Percentiles rank a stretch among this genome's conserved stretches.
These are phyloP conservation scores for Ceratobasidium papillatum DNA, from an alignment of 1,284 basidiomycete genomes.

Conservation along the genomic window DNA sequence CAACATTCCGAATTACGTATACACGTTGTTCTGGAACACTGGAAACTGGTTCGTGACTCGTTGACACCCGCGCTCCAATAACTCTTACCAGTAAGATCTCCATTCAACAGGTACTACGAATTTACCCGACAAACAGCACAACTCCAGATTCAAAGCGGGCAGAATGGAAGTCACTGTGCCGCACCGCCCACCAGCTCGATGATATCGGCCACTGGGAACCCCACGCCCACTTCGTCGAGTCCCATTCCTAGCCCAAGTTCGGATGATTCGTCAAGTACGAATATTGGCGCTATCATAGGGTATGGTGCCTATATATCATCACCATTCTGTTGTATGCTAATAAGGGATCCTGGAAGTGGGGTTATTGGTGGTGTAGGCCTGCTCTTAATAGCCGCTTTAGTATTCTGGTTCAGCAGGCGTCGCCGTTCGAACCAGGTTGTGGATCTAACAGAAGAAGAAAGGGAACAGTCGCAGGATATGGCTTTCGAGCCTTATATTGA, in stretches of 20 bases:
- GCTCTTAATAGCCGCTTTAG: not conserved
- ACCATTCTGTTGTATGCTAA: not conserved
- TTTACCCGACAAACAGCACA: slow-evolving; percentile 15
- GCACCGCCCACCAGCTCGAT: not conserved
- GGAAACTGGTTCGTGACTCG: not conserved
- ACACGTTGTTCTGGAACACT: slow-evolving; percentile 2
- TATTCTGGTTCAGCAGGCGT: slow-evolving; percentile 2
- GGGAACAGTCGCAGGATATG: not conserved
- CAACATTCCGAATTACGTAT: slow-evolving; percentile 14
- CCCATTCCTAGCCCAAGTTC: not conserved
- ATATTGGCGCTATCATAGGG: slow-evolving; percentile 14
- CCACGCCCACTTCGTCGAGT: not conserved
- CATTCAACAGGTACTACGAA: slow-evolving; percentile 6
- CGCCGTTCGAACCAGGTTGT: not conserved
- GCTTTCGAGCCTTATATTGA: slow-evolving; percentile 8
- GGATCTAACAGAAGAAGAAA: slow-evolving; percentile 8
- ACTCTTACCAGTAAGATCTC: too few species aligned
- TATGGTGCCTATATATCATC: not conserved
- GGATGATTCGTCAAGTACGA: not conserved
- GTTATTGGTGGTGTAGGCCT: slow-evolving; percentile 8
- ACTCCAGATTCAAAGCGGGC: slow-evolving; percentile 17
- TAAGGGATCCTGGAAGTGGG: not conserved
- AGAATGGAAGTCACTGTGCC: slow-evolving; percentile 1
- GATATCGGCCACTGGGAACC: not conserved
- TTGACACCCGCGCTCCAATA: too few species aligned